These are phyloP conservation scores for Leishmania major DNA, from an alignment of 208 protist genomes.

Conservation along the genomic window DNA sequence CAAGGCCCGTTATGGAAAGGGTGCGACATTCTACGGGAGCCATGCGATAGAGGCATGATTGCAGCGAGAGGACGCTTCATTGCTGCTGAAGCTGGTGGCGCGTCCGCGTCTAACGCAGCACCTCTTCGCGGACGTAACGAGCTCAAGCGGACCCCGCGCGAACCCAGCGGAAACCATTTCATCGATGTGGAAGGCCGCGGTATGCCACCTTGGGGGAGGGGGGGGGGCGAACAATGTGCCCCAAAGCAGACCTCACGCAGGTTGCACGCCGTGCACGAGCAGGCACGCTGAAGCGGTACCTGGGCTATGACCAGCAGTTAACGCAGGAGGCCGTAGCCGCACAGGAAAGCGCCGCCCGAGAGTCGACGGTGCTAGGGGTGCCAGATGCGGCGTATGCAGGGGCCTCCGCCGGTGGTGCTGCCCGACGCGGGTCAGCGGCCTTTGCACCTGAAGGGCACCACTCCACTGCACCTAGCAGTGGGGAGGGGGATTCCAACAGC, in stretches of 20 bases:
- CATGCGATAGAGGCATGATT: neutral
- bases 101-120: neutral
- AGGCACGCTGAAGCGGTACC: neutral
- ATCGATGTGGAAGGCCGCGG: neutral
- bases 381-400: neutral
- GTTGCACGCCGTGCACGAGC: neutral
- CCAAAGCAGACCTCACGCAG: neutral
- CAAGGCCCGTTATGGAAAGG: neutral
- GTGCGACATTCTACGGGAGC: neutral
- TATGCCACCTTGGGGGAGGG: neutral
- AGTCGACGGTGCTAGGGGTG: neutral
- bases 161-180: neutral
- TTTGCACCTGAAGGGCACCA: neutral
- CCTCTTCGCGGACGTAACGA: neutral
- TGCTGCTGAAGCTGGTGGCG: neutral
- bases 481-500: neutral
- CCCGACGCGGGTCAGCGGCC: neutral
- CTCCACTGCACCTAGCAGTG: neutral
- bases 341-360: neutral
- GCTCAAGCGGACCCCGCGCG: neutral
- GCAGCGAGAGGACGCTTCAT: neutral
- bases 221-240: neutral
- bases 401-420: neutral
- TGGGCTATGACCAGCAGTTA: neutral
- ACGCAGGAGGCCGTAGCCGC: neutral